Evolutionary conservation across 306 rosid genomes (phyloP).

Genomic region (Arachis stenosperma): DNA sequence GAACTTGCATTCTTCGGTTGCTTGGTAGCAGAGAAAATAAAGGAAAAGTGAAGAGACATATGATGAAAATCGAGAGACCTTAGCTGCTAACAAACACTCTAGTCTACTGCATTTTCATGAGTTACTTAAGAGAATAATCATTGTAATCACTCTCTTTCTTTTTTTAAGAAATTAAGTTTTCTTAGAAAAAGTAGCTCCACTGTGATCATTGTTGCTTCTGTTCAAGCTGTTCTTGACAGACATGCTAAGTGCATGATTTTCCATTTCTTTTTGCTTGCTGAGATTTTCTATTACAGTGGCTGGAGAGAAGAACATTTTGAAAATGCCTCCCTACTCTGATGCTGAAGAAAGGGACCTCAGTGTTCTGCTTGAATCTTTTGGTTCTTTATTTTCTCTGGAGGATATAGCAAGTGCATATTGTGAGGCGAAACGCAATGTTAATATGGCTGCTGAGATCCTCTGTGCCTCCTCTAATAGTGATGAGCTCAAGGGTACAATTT

Average conservation of each 20-base stretch:
- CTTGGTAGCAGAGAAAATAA: slow-evolving; percentile 14
- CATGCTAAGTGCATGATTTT: not conserved
- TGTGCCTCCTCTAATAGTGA: slow-evolving; percentile 23
- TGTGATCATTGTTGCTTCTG: not conserved
- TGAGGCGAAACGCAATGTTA: slow-evolving; percentile 33
- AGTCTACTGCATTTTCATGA: not conserved
- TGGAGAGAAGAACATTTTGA: slow-evolving; percentile 18
- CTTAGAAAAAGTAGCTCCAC: slow-evolving; percentile 6
- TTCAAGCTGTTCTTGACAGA: too few species aligned
- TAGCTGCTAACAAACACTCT: not conserved
- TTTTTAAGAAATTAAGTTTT: not conserved
- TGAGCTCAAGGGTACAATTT: not conserved
- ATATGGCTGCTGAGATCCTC: slow-evolving; percentile 47
- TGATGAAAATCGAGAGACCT: not conserved
- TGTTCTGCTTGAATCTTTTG: slow-evolving; percentile 41
- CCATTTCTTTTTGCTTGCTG: too few species aligned
- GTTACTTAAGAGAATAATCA: not conserved
- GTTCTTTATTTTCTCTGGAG: slow-evolving; percentile 37
- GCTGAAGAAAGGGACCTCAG: slow-evolving; percentile 33
- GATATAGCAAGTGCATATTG: slow-evolving; percentile 50
- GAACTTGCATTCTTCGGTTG: not conserved
- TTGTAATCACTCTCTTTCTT: not conserved
- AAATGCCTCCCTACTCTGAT: slow-evolving; percentile 33
- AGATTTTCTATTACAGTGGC: not conserved
- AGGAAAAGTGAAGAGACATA: not conserved